Conservation (phyloP, 192 early-diverging fungal genomes). For the Backusella australiensis region DNA sequence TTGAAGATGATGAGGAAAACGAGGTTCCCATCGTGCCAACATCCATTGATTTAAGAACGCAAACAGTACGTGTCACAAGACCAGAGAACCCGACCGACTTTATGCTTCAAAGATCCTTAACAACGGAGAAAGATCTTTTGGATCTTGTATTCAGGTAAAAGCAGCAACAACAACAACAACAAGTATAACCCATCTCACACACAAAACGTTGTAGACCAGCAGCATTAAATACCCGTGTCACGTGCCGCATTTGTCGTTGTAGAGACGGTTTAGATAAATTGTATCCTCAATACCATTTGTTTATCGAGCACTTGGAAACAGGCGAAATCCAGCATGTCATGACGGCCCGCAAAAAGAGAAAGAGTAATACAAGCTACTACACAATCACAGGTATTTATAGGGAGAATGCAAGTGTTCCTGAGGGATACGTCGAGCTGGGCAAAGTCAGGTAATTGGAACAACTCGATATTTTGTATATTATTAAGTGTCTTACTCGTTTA, state of each 20-base stretch:
- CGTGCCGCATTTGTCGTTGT: conserved; percentile 63
- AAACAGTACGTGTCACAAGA: conserved; percentile 9
- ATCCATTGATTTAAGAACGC: not conserved
- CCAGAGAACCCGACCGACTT: conserved; percentile 13
- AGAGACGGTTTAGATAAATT: conserved; percentile 62
- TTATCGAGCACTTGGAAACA: conserved; percentile 60
- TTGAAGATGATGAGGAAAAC: not conserved
- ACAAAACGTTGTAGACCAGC: conserved; percentile 52
- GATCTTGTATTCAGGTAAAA: conserved; percentile 14
- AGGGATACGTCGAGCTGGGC: conserved; percentile 13
- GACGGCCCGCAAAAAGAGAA: conserved; percentile 68
- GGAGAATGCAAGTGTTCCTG: not conserved
- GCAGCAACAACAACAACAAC: too few species aligned
- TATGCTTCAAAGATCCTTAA: not conserved
- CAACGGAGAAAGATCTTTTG: not conserved
- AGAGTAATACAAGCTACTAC: conserved; percentile 63
- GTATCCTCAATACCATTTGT: conserved; percentile 71
- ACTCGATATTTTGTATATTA: conserved; percentile 43
- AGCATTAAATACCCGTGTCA: conserved; percentile 61
- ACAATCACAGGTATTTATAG: conserved; percentile 42
- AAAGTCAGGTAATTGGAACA: conserved; percentile 21
- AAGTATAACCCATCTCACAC: too few species aligned
- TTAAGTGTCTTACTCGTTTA: not conserved
- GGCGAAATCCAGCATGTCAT: conserved; percentile 44
- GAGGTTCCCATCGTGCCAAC: conserved; percentile 7